These are phyloP conservation scores for Blastocystis hominis DNA, from an alignment of 352 stramenopile genomes.

Conservation along the genomic window DNA sequence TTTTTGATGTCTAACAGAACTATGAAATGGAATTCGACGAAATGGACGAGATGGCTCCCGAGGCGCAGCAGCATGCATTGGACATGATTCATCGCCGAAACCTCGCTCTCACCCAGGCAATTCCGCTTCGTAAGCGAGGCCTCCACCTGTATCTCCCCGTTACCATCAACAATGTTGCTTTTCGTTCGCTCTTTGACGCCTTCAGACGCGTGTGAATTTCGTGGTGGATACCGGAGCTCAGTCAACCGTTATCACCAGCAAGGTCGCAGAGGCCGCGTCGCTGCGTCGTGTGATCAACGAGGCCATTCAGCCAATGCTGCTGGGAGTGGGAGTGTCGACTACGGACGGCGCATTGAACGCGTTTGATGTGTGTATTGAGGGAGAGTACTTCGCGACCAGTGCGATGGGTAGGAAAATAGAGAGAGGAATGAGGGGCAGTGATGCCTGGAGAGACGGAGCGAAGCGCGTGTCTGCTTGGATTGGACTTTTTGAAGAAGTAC, in stretches of 20 bases:
- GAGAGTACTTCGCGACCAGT: slow-evolving; percentile 19
- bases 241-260: not conserved
- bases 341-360: slow-evolving; percentile 11
- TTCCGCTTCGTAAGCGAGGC: not conserved
- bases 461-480: not conserved
- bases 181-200: not conserved
- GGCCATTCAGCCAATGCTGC: not conserved
- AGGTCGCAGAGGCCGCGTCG: not conserved
- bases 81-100: slow-evolving; percentile 27
- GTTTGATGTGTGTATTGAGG: slow-evolving; percentile 43
- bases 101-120: not conserved
- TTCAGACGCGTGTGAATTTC: slow-evolving; percentile 25
- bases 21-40: not conserved
- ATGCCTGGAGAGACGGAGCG: not conserved
- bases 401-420: not conserved
- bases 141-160: not conserved
- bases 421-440: not conserved
- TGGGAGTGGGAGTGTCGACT: not conserved
- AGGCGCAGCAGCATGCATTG: slow-evolving; percentile 7
- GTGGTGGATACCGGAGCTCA: slow-evolving; percentile 41
- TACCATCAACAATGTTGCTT: not conserved
- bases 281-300: not conserved
- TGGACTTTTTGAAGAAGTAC: slow-evolving; percentile 53
- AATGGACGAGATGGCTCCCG: slow-evolving; percentile 21
- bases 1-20: not conserved